phyloP scores from a whole-genome alignment of 2,329 filamentous ascomycete species.

The Beauveria varroae region DNA sequence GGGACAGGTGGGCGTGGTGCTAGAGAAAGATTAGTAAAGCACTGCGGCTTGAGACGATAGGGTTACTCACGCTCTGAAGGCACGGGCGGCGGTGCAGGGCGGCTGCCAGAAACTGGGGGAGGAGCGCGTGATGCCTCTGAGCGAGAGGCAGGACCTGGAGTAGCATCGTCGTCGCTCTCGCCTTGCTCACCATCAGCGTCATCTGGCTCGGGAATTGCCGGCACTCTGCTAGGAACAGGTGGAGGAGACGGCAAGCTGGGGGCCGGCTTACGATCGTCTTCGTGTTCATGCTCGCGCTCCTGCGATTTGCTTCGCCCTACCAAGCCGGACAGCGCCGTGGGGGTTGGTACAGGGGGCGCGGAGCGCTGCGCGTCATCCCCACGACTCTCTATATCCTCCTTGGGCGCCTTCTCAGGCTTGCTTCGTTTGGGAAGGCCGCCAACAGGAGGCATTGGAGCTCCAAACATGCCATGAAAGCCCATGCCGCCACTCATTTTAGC shows the following conservation, averaged over 20 bases:
- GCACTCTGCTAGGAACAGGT: slow-evolving; percentile 19
- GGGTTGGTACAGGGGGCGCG: slow-evolving; percentile 48
- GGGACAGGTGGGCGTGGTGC: slow-evolving; percentile 53
- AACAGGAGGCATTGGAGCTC: slow-evolving; percentile 61
- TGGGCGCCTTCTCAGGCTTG: slow-evolving; percentile 17
- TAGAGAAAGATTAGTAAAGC: slow-evolving; percentile 29
- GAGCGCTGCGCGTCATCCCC: slow-evolving; percentile 33
- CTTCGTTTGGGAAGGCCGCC: slow-evolving; percentile 49
- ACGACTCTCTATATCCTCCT: slow-evolving; percentile 33
- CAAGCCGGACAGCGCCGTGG: slow-evolving; percentile 68
- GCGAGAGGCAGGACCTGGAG: slow-evolving; percentile 24
- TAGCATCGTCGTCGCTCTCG: slow-evolving; percentile 24
- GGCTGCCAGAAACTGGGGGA: slow-evolving; percentile 41
- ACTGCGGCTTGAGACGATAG: slow-evolving; percentile 10
- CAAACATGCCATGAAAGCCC: slow-evolving; percentile 94
- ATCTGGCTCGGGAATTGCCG: slow-evolving; percentile 20
- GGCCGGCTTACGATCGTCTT: slow-evolving; percentile 28
- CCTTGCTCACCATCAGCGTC: slow-evolving; percentile 16
- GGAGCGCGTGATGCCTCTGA: slow-evolving; percentile 28
- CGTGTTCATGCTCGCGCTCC: slow-evolving; percentile 21
- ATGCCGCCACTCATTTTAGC: slow-evolving; percentile 97
- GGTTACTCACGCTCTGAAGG: slow-evolving; percentile 51
- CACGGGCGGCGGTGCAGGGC: slow-evolving; percentile 50
- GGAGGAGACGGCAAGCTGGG: slow-evolving; percentile 28
- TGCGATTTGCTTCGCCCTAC: slow-evolving; percentile 46